A percentile compares a stretch with the other conserved stretches of the same genome.
Conservation (phyloP, 192 early-diverging fungal species). For the Coemansia sp. region DNA sequence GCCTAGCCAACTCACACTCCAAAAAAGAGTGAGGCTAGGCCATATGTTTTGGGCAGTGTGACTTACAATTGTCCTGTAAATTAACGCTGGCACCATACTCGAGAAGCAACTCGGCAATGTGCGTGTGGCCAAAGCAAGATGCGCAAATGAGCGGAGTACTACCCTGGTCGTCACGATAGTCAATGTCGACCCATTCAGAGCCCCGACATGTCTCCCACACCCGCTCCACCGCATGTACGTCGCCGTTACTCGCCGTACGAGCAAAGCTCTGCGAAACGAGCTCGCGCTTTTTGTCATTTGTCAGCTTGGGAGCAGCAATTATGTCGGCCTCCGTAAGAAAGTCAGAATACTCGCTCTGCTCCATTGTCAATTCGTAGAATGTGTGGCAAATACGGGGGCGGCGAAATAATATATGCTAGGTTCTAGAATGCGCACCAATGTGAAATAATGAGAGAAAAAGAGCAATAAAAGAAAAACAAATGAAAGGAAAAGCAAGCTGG, state of each 20-base stretch:
- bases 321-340: slow-evolving; percentile 42
- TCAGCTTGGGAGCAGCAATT: slow-evolving; percentile 37
- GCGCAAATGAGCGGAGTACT: slow-evolving; percentile 86
- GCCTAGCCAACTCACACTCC: neutral
- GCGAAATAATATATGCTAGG: neutral
- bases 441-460: slow-evolving; percentile 7
- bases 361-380: slow-evolving; percentile 10
- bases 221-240: slow-evolving; percentile 62
- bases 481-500: neutral
- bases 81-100: slow-evolving; percentile 74
- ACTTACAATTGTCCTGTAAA: slow-evolving; percentile 76
- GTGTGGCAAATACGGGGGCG: neutral
- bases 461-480: neutral
- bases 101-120: slow-evolving; percentile 70
- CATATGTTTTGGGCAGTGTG: too few species aligned
- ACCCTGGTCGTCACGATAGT: slow-evolving; percentile 83
- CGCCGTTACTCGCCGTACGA: slow-evolving; percentile 72
- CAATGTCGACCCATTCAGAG: slow-evolving; percentile 66
- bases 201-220: slow-evolving; percentile 60
- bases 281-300: slow-evolving; percentile 58
- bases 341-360: slow-evolving; percentile 23
- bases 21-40: neutral
- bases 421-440: neutral
- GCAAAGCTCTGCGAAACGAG: slow-evolving; percentile 67
- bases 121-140: slow-evolving; percentile 79